Evolutionary conservation across 2,329 filamentous ascomycete species (phyloP).

Genomic region (Trichoderma lentiforme): DNA sequence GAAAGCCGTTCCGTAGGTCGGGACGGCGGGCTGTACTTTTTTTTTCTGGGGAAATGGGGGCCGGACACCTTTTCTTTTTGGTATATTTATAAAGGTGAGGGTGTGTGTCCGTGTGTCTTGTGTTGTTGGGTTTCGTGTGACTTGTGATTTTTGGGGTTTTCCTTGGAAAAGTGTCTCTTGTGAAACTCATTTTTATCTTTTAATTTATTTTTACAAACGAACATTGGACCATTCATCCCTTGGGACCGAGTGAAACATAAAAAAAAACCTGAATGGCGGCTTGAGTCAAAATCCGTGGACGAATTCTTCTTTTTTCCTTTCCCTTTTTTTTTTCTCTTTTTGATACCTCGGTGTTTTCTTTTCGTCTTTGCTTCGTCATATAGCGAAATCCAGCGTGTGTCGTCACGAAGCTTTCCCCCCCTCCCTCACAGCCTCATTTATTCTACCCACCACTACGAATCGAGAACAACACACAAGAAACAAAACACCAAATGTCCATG

Average conservation of each 20-base stretch:
- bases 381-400: background rate
- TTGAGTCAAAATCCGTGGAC: background rate
- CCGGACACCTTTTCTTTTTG: background rate
- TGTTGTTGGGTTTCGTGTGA: background rate
- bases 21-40: background rate
- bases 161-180: background rate
- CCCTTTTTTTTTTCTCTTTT: background rate
- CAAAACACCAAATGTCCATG: background rate
- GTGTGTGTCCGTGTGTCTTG: background rate
- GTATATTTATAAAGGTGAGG: background rate
- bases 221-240: background rate
- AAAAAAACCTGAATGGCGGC: background rate
- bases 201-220: background rate
- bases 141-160: background rate
- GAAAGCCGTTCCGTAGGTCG: background rate
- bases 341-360: background rate
- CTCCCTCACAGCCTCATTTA: background rate
- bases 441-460: background rate
- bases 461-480: no score
- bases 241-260: background rate
- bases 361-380: background rate
- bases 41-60: background rate
- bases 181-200: background rate
- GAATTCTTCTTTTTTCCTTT: background rate
- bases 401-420: background rate